A percentile compares a stretch with the other conserved stretches of the same genome.
Conservation (phyloP, 371 early-diverging fungal species). For the Parasitella parasitica region DNA sequence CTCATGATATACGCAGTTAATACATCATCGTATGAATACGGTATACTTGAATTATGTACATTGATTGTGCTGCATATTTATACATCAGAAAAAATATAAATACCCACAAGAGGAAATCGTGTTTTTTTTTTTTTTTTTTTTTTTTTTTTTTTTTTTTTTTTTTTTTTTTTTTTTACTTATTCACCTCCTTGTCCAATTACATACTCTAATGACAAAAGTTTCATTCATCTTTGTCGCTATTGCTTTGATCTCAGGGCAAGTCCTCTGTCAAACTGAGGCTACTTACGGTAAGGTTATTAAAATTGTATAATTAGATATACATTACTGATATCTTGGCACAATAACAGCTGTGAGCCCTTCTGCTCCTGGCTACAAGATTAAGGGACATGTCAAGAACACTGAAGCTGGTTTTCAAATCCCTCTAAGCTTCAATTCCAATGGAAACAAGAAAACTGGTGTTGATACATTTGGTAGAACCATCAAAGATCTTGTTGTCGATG, state of each 20-base stretch:
- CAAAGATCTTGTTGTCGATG: slow-evolving; percentile 35
- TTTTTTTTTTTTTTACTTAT: neutral
- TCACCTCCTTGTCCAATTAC: neutral
- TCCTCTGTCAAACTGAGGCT: slow-evolving; percentile 15
- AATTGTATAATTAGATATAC: neutral
- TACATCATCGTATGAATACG: neutral
- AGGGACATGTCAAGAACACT: slow-evolving; percentile 27
- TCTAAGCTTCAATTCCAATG: slow-evolving; percentile 3
- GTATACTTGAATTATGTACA: neutral
- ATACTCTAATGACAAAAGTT: slow-evolving; percentile 17
- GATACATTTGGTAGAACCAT: slow-evolving; percentile 47
- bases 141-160: neutral
- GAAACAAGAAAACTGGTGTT: slow-evolving; percentile 1
- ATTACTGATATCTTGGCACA: neutral
- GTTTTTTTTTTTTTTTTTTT: neutral
- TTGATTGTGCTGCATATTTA: neutral
- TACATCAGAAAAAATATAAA: neutral
- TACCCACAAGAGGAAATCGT: neutral
- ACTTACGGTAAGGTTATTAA: slow-evolving; percentile 13
- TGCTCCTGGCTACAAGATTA: slow-evolving; percentile 36
- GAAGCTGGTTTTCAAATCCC: slow-evolving; percentile 36
- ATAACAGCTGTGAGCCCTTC: slow-evolving; percentile 8
- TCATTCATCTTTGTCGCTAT: slow-evolving; percentile 25
- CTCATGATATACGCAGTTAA: neutral
- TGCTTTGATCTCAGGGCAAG: slow-evolving; percentile 17